Percentiles rank a stretch among this genome's conserved stretches.
These are phyloP conservation scores for Mallotus nudiflorus DNA, from an alignment of 345 rosid genomes.

Conservation along the genomic window DNA sequence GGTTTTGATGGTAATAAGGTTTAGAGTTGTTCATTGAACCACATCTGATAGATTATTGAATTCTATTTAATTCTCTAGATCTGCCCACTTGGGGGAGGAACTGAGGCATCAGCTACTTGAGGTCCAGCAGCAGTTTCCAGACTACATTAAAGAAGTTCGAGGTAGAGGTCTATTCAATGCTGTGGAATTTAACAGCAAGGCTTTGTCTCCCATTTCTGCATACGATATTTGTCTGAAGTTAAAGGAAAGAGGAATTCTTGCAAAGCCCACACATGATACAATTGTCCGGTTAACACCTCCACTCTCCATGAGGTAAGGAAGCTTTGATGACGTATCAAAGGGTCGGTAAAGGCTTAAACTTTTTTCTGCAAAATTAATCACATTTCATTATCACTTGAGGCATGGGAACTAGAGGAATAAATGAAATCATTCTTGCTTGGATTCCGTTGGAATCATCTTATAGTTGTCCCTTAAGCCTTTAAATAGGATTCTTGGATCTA, in stretches of 20 bases:
- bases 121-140: conserved; percentile 65
- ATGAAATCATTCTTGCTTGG: neutral
- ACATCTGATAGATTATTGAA: conserved; percentile 1
- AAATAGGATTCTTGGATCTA: neutral
- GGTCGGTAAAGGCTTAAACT: neutral
- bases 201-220: conserved; percentile 72
- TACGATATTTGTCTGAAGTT: conserved; percentile 84
- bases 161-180: conserved; percentile 96
- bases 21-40: neutral
- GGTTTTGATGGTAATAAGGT: neutral
- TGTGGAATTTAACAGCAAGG: conserved; percentile 63
- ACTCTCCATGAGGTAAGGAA: conserved; percentile 74
- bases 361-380: neutral
- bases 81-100: conserved; percentile 63
- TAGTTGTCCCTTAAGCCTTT: neutral
- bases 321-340: neutral
- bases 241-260: conserved; percentile 90
- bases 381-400: neutral
- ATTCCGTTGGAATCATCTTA: neutral
- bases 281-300: conserved; percentile 96
- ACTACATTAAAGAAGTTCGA: conserved; percentile 75
- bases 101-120: conserved; percentile 53
- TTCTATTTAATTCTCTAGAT: conserved; percentile 39
- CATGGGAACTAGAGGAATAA: neutral
- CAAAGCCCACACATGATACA: conserved; percentile 88